These are phyloP conservation scores for Penstemon newberryi DNA, from an alignment of 257 asterid species.

Conservation along the genomic window DNA sequence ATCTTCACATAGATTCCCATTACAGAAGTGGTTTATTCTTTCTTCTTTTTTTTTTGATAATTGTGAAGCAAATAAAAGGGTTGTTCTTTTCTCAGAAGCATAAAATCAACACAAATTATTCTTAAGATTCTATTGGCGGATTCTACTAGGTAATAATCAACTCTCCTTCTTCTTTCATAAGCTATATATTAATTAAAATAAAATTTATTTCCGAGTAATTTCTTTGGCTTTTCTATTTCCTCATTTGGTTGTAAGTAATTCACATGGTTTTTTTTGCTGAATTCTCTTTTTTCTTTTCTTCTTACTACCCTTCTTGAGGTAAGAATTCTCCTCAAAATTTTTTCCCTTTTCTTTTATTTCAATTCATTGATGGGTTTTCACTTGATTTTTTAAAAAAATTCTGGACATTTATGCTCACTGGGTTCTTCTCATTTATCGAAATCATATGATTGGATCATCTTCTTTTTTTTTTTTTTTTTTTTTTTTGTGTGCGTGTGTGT, in stretches of 20 bases:
- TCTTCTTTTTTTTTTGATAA: too few relatives aligned
- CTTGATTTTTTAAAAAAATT: not conserved
- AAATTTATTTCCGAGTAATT: too few relatives aligned
- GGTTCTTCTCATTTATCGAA: slow-evolving; percentile 3
- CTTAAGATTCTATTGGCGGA: slow-evolving; percentile 38
- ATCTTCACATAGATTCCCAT: too few relatives aligned
- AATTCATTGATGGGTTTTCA: slow-evolving; percentile 3
- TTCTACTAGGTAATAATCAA: slow-evolving; percentile 37
- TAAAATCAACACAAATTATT: not conserved
- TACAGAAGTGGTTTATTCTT: too few relatives aligned
- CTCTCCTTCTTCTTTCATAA: slow-evolving; percentile 20
- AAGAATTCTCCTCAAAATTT: slow-evolving; percentile 6
- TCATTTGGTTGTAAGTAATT: slow-evolving; percentile 4
- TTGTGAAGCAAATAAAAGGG: too few relatives aligned
- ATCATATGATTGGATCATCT: not conserved
- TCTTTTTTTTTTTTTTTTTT: not conserved
- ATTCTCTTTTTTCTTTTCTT: slow-evolving; percentile 19
- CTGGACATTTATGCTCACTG: slow-evolving; percentile 8
- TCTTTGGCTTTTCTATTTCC: not conserved
- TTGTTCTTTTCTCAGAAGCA: too few relatives aligned
- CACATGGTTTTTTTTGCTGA: not conserved
- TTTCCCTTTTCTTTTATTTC: not conserved
- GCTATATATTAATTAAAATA: not conserved
- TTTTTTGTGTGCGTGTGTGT: not conserved
- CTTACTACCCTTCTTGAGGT: slow-evolving; percentile 27